A percentile compares a stretch with the other conserved stretches of the same genome.
These are phyloP conservation scores for Bipolaris cookei DNA, from an alignment of 2,329 filamentous ascomycete genomes.

Conservation along the genomic window DNA sequence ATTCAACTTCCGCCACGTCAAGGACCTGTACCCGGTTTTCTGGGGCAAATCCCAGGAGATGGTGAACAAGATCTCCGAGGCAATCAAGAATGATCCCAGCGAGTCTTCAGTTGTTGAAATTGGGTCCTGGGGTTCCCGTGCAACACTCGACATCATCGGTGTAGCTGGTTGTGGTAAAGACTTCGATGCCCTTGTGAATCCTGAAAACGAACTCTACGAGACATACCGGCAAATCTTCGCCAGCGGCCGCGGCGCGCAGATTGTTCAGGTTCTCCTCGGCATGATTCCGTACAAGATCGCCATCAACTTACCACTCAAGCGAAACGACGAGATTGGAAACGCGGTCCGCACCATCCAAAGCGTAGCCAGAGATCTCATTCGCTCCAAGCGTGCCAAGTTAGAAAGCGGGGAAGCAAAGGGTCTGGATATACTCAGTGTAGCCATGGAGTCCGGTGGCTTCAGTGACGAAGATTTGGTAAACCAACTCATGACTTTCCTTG, in stretches of 20 bases:
- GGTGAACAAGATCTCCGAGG: conserved; percentile 42
- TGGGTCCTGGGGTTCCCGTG: conserved; percentile 56
- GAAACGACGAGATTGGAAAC: conserved; percentile 61
- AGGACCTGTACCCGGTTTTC: conserved; percentile 58
- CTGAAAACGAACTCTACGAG: conserved; percentile 59
- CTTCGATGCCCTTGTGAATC: conserved; percentile 60
- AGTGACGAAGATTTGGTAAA: conserved; percentile 80
- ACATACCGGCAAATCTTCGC: conserved; percentile 61
- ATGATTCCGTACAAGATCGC: conserved; percentile 70
- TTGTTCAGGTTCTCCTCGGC: conserved; percentile 65
- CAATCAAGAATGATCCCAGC: conserved; percentile 31
- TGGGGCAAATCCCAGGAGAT: conserved; percentile 57
- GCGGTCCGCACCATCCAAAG: conserved; percentile 56
- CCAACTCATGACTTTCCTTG: conserved; percentile 89
- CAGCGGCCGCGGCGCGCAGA: conserved; percentile 56
- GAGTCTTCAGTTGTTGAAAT: conserved; percentile 52
- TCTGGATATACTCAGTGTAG: conserved; percentile 80
- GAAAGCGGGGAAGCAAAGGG: conserved; percentile 56
- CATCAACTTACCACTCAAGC: conserved; percentile 68
- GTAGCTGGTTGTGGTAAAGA: conserved; percentile 63
- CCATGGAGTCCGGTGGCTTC: conserved; percentile 77
- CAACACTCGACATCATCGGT: conserved; percentile 65
- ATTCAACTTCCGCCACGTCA: conserved; percentile 59
- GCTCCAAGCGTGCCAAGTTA: conserved; percentile 68
- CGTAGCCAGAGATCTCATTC: conserved; percentile 72